Conservation (phyloP, 2,329 filamentous ascomycete genomes). For the Diaporthe capsici region DNA sequence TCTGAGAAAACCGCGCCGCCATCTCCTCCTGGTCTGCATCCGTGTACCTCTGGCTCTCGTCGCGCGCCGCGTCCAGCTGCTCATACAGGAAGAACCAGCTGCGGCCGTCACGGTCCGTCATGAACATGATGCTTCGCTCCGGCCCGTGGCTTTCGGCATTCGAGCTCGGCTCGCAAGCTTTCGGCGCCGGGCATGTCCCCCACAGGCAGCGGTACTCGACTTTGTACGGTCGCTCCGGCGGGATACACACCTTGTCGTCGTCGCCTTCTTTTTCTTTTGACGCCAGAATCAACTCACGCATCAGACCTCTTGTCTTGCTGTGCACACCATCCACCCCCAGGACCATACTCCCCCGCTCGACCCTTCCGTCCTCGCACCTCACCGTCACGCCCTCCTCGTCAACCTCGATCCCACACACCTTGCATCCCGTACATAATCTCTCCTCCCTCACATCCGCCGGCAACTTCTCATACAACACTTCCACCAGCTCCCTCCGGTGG, state of each 20-base stretch:
- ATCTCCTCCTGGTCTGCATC: conserved; percentile 47
- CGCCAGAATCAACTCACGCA: conserved; percentile 51
- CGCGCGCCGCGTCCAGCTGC: conserved; percentile 47
- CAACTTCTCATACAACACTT: conserved; percentile 3
- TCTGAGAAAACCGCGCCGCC: conserved; percentile 47
- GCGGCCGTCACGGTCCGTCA: conserved; percentile 47
- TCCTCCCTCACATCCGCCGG: neutral
- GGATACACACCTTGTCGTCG: conserved; percentile 19
- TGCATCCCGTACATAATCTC: neutral
- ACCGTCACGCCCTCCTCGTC: conserved; percentile 34
- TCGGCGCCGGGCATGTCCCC: conserved; percentile 48
- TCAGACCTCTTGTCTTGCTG: conserved; percentile 49
- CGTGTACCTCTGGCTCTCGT: conserved; percentile 46
- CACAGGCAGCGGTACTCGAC: conserved; percentile 53
- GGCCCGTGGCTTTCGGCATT: conserved; percentile 51
- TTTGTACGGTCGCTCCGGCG: conserved; percentile 49
- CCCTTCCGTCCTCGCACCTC: conserved; percentile 22
- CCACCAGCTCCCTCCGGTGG: conserved; percentile 23
- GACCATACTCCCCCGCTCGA: conserved; percentile 52
- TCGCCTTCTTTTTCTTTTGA: conserved; percentile 30
- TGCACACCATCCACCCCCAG: conserved; percentile 60
- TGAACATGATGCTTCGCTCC: conserved; percentile 48
- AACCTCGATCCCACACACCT: conserved; percentile 18
- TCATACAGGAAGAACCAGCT: conserved; percentile 53
- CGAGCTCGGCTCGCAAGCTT: conserved; percentile 43